A percentile compares a stretch with the other conserved stretches of the same genome.
These are phyloP conservation scores for Sesbania bispinosa DNA, from an alignment of 306 rosid species.

Conservation along the genomic window DNA sequence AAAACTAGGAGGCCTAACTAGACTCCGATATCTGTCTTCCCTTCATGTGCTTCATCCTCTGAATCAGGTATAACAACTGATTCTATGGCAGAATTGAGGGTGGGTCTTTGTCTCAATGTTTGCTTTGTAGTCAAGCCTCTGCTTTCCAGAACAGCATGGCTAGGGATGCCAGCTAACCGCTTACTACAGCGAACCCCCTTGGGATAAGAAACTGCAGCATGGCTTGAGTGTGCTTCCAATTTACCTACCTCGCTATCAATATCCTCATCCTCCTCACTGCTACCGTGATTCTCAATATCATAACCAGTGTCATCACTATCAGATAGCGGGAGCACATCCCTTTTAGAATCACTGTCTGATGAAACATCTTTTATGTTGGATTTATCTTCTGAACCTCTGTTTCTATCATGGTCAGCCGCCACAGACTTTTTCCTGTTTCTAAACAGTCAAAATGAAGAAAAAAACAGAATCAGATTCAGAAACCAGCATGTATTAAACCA, in stretches of 20 bases:
- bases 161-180: conserved; percentile 45
- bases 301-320: conserved; percentile 38
- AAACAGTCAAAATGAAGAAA: neutral
- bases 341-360: conserved; percentile 32
- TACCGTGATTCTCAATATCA: conserved; percentile 23
- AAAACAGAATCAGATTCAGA: neutral
- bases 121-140: conserved; percentile 60
- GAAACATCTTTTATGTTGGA: conserved; percentile 27
- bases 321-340: conserved; percentile 16
- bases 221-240: conserved; percentile 34
- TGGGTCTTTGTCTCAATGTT: conserved; percentile 76
- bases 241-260: conserved; percentile 16
- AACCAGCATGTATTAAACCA: neutral
- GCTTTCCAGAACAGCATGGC: conserved; percentile 38
- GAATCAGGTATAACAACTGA: conserved; percentile 50
- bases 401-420: conserved; percentile 27
- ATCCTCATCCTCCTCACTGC: conserved; percentile 28
- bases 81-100: conserved; percentile 64
- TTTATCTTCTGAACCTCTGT: conserved; percentile 35
- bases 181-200: conserved; percentile 40
- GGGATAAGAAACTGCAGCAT: conserved; percentile 27
- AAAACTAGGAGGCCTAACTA: conserved; percentile 2
- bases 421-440: conserved; percentile 29
- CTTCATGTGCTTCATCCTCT: conserved; percentile 40
- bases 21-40: conserved; percentile 9